A percentile compares a stretch with the other conserved stretches of the same genome.
Evolutionary conservation across 805 yeast genomes (phyloP).

Genomic region (Candida orba): DNA sequence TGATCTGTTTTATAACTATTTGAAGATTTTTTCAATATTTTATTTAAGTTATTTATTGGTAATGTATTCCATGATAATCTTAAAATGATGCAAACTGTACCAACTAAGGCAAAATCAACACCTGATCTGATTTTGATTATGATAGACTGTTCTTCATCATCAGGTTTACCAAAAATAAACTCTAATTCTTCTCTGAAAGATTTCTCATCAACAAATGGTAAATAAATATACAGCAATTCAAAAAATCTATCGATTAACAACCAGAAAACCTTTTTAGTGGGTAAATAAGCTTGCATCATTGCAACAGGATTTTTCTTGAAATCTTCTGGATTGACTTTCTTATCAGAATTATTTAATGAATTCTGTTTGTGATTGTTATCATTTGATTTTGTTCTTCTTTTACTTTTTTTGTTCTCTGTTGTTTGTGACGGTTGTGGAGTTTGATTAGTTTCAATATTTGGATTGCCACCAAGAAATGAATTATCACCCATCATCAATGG

Average conservation of each 20-base stretch:
- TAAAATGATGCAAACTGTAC: constrained; percentile 44
- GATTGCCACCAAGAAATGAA: constrained; percentile 12
- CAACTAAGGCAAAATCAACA: constrained; percentile 40
- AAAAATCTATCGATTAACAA: constrained; percentile 52
- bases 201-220: constrained; percentile 61
- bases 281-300: constrained; percentile 39
- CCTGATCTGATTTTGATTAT: constrained; percentile 27
- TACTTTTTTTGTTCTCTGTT: constrained; percentile 8
- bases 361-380: constrained; percentile 4
- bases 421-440: background rate
- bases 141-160: constrained; percentile 24
- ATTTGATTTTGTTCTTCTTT: constrained; percentile 13
- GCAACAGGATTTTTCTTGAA: constrained; percentile 23
- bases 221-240: constrained; percentile 49
- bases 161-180: constrained; percentile 36
- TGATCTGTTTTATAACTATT: constrained; percentile 13
- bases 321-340: constrained; percentile 14
- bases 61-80: constrained; percentile 51
- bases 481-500: constrained; percentile 41
- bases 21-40: constrained; percentile 9
- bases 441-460: background rate
- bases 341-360: background rate
- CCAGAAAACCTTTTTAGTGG: constrained; percentile 50
- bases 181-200: constrained; percentile 37
- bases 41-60: constrained; percentile 31